Conservation (phyloP, 2,329 filamentous ascomycete species). For the Exophiala sideris region DNA sequence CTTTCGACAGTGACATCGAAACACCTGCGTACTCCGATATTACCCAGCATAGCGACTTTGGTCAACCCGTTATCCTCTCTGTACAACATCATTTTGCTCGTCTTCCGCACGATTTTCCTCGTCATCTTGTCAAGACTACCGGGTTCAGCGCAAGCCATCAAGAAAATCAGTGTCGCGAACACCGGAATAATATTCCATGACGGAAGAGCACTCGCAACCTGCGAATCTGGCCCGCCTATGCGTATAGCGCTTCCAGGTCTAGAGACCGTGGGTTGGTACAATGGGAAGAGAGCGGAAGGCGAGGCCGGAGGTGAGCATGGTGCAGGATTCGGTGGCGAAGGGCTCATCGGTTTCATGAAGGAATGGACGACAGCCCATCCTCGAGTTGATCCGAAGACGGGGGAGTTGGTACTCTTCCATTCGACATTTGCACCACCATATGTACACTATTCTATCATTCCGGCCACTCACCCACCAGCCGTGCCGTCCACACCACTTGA, state of each 20-base stretch:
- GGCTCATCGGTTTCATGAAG: slow-evolving; percentile 59
- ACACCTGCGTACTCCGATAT: slow-evolving; percentile 53
- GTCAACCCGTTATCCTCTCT: slow-evolving; percentile 58
- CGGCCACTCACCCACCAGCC: slow-evolving; percentile 36
- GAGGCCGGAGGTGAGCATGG: slow-evolving; percentile 25
- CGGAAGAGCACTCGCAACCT: slow-evolving; percentile 65
- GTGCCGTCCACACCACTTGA: slow-evolving; percentile 28
- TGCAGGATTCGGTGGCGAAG: slow-evolving; percentile 52
- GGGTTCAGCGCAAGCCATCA: slow-evolving; percentile 56
- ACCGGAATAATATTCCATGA: slow-evolving; percentile 66
- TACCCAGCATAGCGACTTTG: slow-evolving; percentile 66
- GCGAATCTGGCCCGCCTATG: slow-evolving; percentile 68
- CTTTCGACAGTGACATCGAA: slow-evolving; percentile 51
- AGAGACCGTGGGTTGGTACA: slow-evolving; percentile 68
- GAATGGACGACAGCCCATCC: slow-evolving; percentile 69
- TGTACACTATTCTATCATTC: slow-evolving; percentile 63
- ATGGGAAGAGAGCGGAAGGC: slow-evolving; percentile 55
- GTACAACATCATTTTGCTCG: slow-evolving; percentile 48
- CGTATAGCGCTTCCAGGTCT: slow-evolving; percentile 61
- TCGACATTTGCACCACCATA: slow-evolving; percentile 63
- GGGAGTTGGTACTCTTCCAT: slow-evolving; percentile 66
- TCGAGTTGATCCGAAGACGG: slow-evolving; percentile 61
- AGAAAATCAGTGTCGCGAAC: slow-evolving; percentile 68
- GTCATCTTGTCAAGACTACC: slow-evolving; percentile 58
- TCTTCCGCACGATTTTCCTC: slow-evolving; percentile 57